Evolutionary conservation across 805 yeast genomes (phyloP), one percentile per base, ranked within the genome.

Genomic region (Candida succiphila): DNA sequence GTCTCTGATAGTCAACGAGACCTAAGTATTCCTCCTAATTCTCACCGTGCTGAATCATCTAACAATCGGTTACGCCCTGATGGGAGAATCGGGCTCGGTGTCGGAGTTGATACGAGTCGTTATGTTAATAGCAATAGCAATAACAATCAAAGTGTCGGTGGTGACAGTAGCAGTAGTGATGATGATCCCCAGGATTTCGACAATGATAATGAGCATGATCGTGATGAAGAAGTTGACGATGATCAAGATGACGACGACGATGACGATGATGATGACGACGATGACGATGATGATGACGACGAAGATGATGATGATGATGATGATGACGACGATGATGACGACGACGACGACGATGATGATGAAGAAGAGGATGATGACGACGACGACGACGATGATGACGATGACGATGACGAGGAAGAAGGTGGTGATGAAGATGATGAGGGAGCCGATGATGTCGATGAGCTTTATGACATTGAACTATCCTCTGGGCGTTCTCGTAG

Each of bases 401-500:
- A 33, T 8, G 39, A 33, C 15, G 35, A 32, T 3, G 38, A 32
- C 17, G 43, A 38, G 4, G 46, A 42, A 16, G 44, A 42, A 6
- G 43, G 40, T 10, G 46, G 40, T 5, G 53, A 42, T 15, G 49
- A 40, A 10, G 46, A 37, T 12, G 40, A 44, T 8, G 46, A 46
- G 4, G 47, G 41, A 6, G 45, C 38, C 15, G 45, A 38, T 16
- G 37, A 37, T 24, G 30, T 39, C 14, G 52, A 48, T 32, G 52
- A 48, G 19, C 37, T 49, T 7, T 39, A 42, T 32, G 49, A 46
- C 25, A 44, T 47, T 25, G 49, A 45, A 25, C 42, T 51, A 5
- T 45, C 55, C 7, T 53, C 52, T 31, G 57, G 55, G 5, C 43
- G 58, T 25, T 51, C 58, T n/a, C 36, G 50, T 20, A 39, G 56